Evolutionary conservation across 371 early-diverging fungal species (phyloP), one percentile per base, ranked within the genome.

Genomic region (Lichtheimia corymbifera): DNA sequence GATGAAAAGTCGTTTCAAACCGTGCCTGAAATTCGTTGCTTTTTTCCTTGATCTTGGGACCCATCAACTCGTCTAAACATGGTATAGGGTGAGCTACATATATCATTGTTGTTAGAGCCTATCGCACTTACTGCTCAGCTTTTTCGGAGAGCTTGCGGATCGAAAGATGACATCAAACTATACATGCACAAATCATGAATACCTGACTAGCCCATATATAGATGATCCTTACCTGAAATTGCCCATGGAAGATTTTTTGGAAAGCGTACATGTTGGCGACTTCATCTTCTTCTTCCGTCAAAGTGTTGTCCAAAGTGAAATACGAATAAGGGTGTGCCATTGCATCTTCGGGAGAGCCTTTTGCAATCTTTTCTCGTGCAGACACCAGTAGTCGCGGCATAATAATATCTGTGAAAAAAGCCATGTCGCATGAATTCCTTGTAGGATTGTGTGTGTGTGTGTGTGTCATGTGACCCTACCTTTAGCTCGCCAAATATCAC

Each of bases 1-100:
- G 76, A 13, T 78, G 76, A 70, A 95, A 96, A 0, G 77, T 82
- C 0, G 77, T 50, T 65, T 95, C 93, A 66, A 97, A 97, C 17
- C 90, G 78, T 14, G 70, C 35, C 55, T 93, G 88, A 65, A 94
- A 96, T 14, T 62, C 67, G 5, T 64, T 27, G 54, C 64, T 72
- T 20, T 47, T 47, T 47, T 47, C 18, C 18, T 18, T n/a, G 47
- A 47, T 5, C 47, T 47, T 47, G n/a, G 18, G 47, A 22, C 47
- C 27, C n/a, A 20, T 20, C 53, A 14, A 14, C 9, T 15, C 28
- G 11, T 52, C 22, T 28, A n/a, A 17, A 40, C 12, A n/a, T n/a
- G n/a, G n/a, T n/a, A n/a, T n/a, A n/a, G n/a, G n/a, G n/a, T n/a
- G n/a, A n/a, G n/a, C n/a, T n/a, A n/a, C 20, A 30, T 17, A n/a